phyloP scores from a whole-genome alignment of 345 rosid genomes.

The Lumnitzera racemosa region DNA sequence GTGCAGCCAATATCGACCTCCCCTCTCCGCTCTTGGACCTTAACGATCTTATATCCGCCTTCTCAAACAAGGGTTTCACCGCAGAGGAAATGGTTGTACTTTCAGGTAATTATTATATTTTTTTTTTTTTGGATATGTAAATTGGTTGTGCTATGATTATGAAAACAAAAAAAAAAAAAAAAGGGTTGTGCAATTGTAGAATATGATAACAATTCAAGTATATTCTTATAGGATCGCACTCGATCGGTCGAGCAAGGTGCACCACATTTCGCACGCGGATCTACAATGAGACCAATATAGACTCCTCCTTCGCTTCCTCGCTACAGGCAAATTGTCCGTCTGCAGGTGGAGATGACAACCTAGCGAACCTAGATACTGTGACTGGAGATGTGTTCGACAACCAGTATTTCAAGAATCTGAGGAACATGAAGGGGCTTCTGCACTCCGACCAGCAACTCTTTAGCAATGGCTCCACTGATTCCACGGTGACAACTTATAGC shows the following conservation, averaged over 20 bases:
- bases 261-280: conserved; percentile 25
- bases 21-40: conserved; percentile 32
- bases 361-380: conserved; percentile 33
- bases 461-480: conserved; percentile 37
- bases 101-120: conserved; percentile 20
- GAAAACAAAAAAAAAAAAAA: no score
- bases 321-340: conserved; percentile 27
- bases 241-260: conserved; percentile 66
- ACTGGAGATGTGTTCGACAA: conserved; percentile 45
- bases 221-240: conserved; percentile 24
- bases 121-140: no score
- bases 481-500: conserved; percentile 22
- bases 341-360: conserved; percentile 23
- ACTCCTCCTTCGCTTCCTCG: conserved; percentile 25
- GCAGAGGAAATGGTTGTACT: conserved; percentile 57
- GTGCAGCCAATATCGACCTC: conserved; percentile 22
- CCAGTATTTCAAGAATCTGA: conserved; percentile 47
- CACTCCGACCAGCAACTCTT: conserved; percentile 66
- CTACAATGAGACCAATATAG: conserved; percentile 44
- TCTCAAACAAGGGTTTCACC: conserved; percentile 44
- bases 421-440: conserved; percentile 39
- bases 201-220: no score
- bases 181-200: no score
- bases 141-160: no score
- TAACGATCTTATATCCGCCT: conserved; percentile 28